phyloP scores from a whole-genome alignment of 2,329 filamentous ascomycete genomes.

The Paramyrothecium roridum region DNA sequence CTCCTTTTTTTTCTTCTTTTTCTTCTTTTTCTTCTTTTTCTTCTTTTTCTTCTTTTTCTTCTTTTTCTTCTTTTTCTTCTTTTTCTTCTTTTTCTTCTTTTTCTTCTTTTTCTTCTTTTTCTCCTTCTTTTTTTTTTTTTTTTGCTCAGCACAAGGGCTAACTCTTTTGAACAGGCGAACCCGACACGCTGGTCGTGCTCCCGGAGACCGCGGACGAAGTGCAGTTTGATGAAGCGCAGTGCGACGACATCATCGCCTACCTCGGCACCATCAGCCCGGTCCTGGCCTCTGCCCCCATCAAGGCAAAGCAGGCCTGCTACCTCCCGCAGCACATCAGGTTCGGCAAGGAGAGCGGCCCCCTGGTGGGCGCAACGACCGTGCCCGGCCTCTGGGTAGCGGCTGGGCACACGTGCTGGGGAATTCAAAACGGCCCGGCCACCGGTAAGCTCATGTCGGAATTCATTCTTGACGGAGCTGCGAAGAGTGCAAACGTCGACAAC shows the following conservation, averaged over 20 bases:
- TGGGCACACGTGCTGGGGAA: constrained; percentile 97
- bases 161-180: constrained; percentile 54
- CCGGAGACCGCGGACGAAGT: constrained; percentile 76
- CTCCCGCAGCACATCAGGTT: constrained; percentile 70
- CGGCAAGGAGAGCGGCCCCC: constrained; percentile 62
- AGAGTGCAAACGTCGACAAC: constrained; percentile 62
- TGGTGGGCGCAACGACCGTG: constrained; percentile 73
- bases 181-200: constrained; percentile 71
- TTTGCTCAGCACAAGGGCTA: constrained; percentile 1
- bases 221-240: constrained; percentile 68
- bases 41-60: too few relatives aligned
- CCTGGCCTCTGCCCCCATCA: constrained; percentile 66
- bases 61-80: too few relatives aligned
- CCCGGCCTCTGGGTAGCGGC: constrained; percentile 77
- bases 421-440: constrained; percentile 91
- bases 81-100: too few relatives aligned
- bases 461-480: constrained; percentile 68
- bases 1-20: too few relatives aligned
- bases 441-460: constrained; percentile 78
- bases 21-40: too few relatives aligned
- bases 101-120: too few relatives aligned
- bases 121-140: not conserved
- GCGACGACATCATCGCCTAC: constrained; percentile 82
- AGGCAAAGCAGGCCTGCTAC: constrained; percentile 86
- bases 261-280: constrained; percentile 64